Evolutionary conservation across 768 basidiomycete species (phyloP), one percentile per base, ranked within the genome.

Genomic region (Floccularia luteovirens): DNA sequence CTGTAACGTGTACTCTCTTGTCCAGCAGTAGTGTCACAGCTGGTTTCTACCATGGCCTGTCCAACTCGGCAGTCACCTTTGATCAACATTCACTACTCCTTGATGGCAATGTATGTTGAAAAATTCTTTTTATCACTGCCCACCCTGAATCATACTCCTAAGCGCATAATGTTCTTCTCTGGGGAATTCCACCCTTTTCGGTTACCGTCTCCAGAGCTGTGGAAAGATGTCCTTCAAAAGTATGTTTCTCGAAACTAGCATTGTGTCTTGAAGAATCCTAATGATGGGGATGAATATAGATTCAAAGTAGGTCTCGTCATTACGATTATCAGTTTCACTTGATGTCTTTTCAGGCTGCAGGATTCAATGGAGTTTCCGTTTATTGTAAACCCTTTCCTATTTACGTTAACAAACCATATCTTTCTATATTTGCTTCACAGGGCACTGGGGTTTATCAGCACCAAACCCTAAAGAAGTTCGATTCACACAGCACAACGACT

Each of bases 121-220:
- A 11, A 14, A 37, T 24, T 37, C 21, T 6, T 13, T 8, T 19
- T 21, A 12, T 13, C n/a, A 17, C 13, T 8, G 21, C 6, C 33
- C 31, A 17, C n/a, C 31, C 8, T 16, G 6, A 23, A 10, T 12
- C 19, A 10, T 19, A 14, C 23, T 33, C 11, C 36, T 19, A 51
- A 74, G 57, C 66, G 75, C 21, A 45, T 70, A 20, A 72, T 75
- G 60, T 55, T 75, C 24, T 72, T 71, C 51, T 79, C 78, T 1
- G 83, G 82, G 36, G 82, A 82, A 52, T 79, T 82, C 53, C 82
- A 83, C 46, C 68, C 79, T 2, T 85, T 80, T 60, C 74, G 79
- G 23, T 58, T 84, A 3, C 82, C 78, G 4, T 71, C 77, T 3
- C 77, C 78, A 20, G 70, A 72, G 23, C 60, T 85, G 17, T 85